Evolutionary conservation across 495 filamentous ascomycete genomes (phyloP), one percentile per base, ranked within the genome.

Genomic region (Penicillium canariense): DNA sequence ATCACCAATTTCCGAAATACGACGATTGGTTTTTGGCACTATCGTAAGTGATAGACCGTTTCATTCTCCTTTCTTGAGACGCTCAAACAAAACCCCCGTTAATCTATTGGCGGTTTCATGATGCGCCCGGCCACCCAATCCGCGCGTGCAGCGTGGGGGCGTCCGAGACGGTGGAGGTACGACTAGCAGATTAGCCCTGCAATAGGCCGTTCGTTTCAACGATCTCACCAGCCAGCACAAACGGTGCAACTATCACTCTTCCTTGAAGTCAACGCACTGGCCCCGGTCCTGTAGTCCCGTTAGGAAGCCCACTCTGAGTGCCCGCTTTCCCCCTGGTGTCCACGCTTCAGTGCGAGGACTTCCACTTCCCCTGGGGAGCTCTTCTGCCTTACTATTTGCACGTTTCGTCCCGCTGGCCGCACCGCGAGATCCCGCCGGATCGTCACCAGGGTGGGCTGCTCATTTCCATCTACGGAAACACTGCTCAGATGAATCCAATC

Each of bases 71-170:
- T 17, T 30, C 25, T 30, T 30, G 31, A 34, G 5, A 48, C 22
- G n/a, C 28, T 34, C 50, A 31, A 27, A 46, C 50, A 22, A 42
- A 18, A 23, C 14, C 10, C 38, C 20, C 36, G 36, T 42, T 46
- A 23, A 26, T 45, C 22, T n/a, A 17, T 53, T 34, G 18, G 23
- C 30, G 22, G 50, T 53, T 53, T 53, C 50, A 53, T 53, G 11
- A 53, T 53, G 40, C 50, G 40, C 50, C 20, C n/a, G 8, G 39
- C 40, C 18, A 20, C 40, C 50, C 50, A 53, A 53, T 53, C 50
- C 40, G 22, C 12, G 20, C n/a, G 40, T 20, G 20, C 27, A 53
- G 39, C 50, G 50, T 53, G 50, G 50, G n/a, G 50, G 50, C 31
- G 20, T 22, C 23, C 39, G 40, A 52, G 28, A 52, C 50, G 39